A percentile compares a stretch with the other conserved stretches of the same genome.
Conservation (phyloP, 2,329 filamentous ascomycete genomes). For the Hymenoscyphus albidus region DNA sequence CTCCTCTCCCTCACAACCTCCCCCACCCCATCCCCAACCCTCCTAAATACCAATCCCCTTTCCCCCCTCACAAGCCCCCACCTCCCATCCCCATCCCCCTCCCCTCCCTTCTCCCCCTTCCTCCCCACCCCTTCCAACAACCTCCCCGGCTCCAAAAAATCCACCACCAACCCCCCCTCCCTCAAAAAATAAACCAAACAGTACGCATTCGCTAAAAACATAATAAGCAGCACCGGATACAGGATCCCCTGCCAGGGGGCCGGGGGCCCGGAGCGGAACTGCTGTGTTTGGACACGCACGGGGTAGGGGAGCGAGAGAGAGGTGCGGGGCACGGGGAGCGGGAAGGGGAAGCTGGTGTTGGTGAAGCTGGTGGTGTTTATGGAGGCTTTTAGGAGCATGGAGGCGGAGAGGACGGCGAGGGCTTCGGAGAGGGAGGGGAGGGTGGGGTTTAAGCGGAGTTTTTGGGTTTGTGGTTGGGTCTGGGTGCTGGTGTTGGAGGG, state of each 20-base stretch:
- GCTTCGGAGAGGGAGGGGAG: constrained; percentile 12
- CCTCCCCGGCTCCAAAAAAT: constrained; percentile 11
- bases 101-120: too few species aligned
- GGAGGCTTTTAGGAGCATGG: constrained; percentile 12
- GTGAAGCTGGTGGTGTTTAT: constrained; percentile 11
- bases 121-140: background rate
- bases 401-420: constrained; percentile 11
- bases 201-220: constrained; percentile 11
- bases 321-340: background rate
- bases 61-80: too few species aligned
- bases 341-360: background rate
- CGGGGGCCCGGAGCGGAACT: constrained; percentile 12
- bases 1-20: too few species aligned
- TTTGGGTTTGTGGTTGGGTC: background rate
- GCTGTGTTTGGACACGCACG: constrained; percentile 9
- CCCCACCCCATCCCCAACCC: too few species aligned
- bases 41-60: too few species aligned
- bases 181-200: constrained; percentile 13
- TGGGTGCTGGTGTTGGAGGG: background rate
- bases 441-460: background rate
- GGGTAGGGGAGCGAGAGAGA: background rate
- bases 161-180: constrained; percentile 10
- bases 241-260: constrained; percentile 10
- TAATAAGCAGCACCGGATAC: constrained; percentile 12
- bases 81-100: too few species aligned